Evolutionary conservation across 2,329 filamentous ascomycete species (phyloP).

Genomic region (Beauveria rudraprayagi): DNA sequence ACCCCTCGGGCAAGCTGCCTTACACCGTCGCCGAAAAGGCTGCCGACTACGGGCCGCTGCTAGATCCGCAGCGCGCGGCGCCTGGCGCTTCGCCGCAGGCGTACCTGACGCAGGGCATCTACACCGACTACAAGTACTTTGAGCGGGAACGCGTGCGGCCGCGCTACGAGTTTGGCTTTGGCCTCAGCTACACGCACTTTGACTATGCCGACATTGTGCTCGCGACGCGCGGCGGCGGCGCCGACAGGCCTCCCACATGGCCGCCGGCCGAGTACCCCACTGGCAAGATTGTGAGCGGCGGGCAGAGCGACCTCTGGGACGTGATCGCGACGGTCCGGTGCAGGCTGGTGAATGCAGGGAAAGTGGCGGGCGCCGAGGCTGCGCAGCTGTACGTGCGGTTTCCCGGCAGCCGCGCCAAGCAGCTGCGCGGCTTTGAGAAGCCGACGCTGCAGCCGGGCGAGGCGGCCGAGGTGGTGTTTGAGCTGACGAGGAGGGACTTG

Average conservation of each 20-base stretch:
- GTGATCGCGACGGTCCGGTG: slow-evolving; percentile 31
- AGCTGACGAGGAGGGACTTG: slow-evolving; percentile 54
- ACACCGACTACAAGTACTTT: slow-evolving; percentile 49
- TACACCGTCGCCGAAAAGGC: slow-evolving; percentile 52
- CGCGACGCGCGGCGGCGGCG: slow-evolving; percentile 13
- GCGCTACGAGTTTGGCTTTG: slow-evolving; percentile 49
- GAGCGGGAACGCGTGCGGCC: slow-evolving; percentile 39
- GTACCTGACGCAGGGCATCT: slow-evolving; percentile 43
- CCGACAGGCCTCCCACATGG: neutral
- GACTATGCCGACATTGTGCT: slow-evolving; percentile 37
- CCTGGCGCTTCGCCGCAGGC: slow-evolving; percentile 41
- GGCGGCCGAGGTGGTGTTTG: slow-evolving; percentile 39
- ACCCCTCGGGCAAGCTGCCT: slow-evolving; percentile 50
- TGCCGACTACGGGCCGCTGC: slow-evolving; percentile 44
- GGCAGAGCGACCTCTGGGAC: slow-evolving; percentile 41
- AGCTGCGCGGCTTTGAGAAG: slow-evolving; percentile 61
- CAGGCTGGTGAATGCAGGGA: slow-evolving; percentile 35
- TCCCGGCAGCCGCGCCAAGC: slow-evolving; percentile 40
- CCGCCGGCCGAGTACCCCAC: slow-evolving; percentile 29
- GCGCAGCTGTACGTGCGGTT: slow-evolving; percentile 41
- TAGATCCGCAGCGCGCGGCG: slow-evolving; percentile 33
- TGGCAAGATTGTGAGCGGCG: slow-evolving; percentile 33
- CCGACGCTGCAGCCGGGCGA: slow-evolving; percentile 38
- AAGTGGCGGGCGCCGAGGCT: slow-evolving; percentile 36
- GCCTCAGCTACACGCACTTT: slow-evolving; percentile 49